Evolutionary conservation across 2,329 filamentous ascomycete genomes (phyloP).

Genomic region (Neoascochyta sp.): DNA sequence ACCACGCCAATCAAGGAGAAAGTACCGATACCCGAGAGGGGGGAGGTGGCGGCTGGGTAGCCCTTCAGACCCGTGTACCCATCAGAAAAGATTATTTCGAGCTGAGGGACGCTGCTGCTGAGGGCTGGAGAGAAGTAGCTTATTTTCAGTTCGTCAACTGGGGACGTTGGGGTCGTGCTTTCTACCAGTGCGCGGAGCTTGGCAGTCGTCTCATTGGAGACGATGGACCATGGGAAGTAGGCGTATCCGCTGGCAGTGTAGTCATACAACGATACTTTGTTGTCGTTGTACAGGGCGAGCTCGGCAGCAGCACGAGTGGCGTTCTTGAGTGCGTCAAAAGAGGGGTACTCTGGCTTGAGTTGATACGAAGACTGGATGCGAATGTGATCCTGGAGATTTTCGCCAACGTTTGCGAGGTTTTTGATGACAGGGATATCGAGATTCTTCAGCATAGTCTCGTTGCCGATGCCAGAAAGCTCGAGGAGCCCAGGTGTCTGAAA

Average conservation of each 20-base stretch:
- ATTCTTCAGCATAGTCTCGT: conserved; percentile 11
- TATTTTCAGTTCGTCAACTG: conserved; percentile 19
- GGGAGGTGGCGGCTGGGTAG: conserved; percentile 24
- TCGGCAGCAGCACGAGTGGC: conserved; percentile 39
- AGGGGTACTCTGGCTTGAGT: conserved; percentile 20
- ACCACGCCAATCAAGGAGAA: conserved; percentile 36
- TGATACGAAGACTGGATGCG: conserved; percentile 24
- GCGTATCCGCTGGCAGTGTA: conserved; percentile 41
- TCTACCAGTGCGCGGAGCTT: conserved; percentile 35
- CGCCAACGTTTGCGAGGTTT: conserved; percentile 21
- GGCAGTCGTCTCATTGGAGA: conserved; percentile 32
- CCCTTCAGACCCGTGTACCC: conserved; percentile 45
- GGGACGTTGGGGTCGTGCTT: conserved; percentile 6
- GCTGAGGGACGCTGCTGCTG: conserved; percentile 36
- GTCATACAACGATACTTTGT: conserved; percentile 39
- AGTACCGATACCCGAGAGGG: conserved; percentile 25
- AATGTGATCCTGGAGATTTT: conserved; percentile 35
- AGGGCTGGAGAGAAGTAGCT: conserved; percentile 35
- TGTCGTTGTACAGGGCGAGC: conserved; percentile 36
- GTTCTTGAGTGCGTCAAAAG: conserved; percentile 22
- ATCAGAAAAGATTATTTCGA: conserved; percentile 47
- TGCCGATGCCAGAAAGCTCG: conserved; percentile 25
- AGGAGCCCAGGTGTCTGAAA: conserved; percentile 26
- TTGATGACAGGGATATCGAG: conserved; percentile 19
- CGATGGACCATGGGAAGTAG: conserved; percentile 44